phyloP scores from a whole-genome alignment of 441 rosid species.

The Macaranga tanarius region DNA sequence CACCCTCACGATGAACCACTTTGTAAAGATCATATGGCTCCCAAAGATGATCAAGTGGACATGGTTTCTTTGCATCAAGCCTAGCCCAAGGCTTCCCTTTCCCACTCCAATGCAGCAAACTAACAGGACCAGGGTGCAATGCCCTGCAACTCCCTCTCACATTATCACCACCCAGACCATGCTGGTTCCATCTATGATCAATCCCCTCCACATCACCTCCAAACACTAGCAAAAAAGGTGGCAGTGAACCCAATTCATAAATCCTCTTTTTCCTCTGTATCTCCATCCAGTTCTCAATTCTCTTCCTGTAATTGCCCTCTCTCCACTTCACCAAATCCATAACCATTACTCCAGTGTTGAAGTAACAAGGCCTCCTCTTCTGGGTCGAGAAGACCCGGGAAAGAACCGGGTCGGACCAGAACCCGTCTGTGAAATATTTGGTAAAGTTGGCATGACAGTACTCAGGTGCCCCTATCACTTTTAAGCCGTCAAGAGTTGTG shows the following conservation, averaged over 20 bases:
- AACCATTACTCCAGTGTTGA: slow-evolving; percentile 95
- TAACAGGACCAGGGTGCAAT: slow-evolving; percentile 80
- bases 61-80: slow-evolving; percentile 65
- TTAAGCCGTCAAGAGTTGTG: slow-evolving; percentile 48
- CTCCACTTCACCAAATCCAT: slow-evolving; percentile 88
- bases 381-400: slow-evolving; percentile 49
- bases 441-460: slow-evolving; percentile 88
- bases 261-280: slow-evolving; percentile 70
- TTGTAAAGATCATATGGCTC: slow-evolving; percentile 68
- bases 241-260: slow-evolving; percentile 86
- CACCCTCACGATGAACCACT: slow-evolving; percentile 15
- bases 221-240: slow-evolving; percentile 82
- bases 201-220: slow-evolving; percentile 77
- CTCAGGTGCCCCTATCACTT: slow-evolving; percentile 85
- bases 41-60: slow-evolving; percentile 81
- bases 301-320: slow-evolving; percentile 61
- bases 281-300: slow-evolving; percentile 85
- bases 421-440: slow-evolving; percentile 63
- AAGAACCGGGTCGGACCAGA: slow-evolving; percentile 74
- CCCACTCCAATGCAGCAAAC: slow-evolving; percentile 96
- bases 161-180: slow-evolving; percentile 92
- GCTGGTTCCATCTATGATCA: slow-evolving; percentile 91
- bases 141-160: slow-evolving; percentile 80
- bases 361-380: slow-evolving; percentile 53
- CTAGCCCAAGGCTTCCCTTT: slow-evolving; percentile 96